Conservation (phyloP, 805 yeast genomes). For the Starmera dryadoides region DNA sequence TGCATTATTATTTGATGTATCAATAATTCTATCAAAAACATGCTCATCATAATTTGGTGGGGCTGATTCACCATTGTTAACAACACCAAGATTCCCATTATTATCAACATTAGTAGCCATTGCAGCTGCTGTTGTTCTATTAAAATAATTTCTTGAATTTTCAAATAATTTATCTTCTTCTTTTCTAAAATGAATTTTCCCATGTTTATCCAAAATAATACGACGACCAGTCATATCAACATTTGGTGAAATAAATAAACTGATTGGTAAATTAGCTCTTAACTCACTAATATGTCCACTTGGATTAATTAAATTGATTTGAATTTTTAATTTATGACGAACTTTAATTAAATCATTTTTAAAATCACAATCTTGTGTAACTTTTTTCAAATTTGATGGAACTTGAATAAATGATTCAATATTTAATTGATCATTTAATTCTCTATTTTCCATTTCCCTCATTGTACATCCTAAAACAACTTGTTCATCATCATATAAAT, state of each 20-base stretch:
- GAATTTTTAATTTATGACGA: conserved; percentile 74
- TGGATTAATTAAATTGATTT: conserved; percentile 59
- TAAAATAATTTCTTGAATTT: conserved; percentile 5
- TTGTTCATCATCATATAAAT: conserved; percentile 54
- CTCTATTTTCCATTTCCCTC: conserved; percentile 35
- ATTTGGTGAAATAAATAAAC: conserved; percentile 66
- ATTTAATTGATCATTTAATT: conserved; percentile 51
- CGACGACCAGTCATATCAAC: conserved; percentile 45
- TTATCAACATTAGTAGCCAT: not conserved
- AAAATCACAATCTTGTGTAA: conserved; percentile 81
- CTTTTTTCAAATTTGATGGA: conserved; percentile 62
- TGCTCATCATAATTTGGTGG: conserved; percentile 75
- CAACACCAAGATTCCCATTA: conserved; percentile 11
- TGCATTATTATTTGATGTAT: not conserved
- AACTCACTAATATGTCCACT: conserved; percentile 82
- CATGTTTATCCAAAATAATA: conserved; percentile 30
- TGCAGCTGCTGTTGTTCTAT: not conserved
- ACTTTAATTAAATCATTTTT: conserved; percentile 58
- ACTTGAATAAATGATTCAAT: conserved; percentile 49
- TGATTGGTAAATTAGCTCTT: conserved; percentile 78
- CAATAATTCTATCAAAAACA: conserved; percentile 47
- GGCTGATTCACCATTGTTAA: conserved; percentile 42
- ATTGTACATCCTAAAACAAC: conserved; percentile 43
- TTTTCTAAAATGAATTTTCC: conserved; percentile 33
- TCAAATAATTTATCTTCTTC: conserved; percentile 27